Conservation (phyloP, 2,329 filamentous ascomycete genomes). For the Phialophora verrucosa region DNA sequence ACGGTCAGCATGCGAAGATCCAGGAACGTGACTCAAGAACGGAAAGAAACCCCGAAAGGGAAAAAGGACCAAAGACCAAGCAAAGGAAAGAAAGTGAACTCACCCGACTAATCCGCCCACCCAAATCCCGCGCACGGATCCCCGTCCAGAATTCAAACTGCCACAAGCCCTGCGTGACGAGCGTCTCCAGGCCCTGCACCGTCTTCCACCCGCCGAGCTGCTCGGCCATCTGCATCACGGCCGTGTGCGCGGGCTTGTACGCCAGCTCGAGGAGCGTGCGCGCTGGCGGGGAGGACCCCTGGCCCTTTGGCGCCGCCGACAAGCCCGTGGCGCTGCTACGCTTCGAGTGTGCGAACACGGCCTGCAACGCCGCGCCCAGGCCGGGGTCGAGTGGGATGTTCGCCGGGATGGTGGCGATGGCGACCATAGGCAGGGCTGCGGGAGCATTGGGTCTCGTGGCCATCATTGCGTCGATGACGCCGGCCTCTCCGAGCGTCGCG, state of each 20-base stretch:
- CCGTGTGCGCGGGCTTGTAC: slow-evolving; percentile 85
- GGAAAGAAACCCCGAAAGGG: background rate
- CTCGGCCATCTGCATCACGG: slow-evolving; percentile 81
- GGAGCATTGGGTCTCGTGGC: slow-evolving; percentile 38
- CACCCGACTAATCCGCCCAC: slow-evolving; percentile 45
- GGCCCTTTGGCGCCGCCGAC: slow-evolving; percentile 12
- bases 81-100: slow-evolving; percentile 39
- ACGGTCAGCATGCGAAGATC: background rate
- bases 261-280: slow-evolving; percentile 82
- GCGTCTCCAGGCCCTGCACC: slow-evolving; percentile 84
- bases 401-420: slow-evolving; percentile 89
- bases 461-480: background rate
- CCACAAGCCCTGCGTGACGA: slow-evolving; percentile 82
- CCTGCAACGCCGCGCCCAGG: slow-evolving; percentile 69
- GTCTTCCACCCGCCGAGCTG: slow-evolving; percentile 73
- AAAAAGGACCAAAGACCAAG: background rate
- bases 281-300: slow-evolving; percentile 17
- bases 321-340: background rate
- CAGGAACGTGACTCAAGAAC: background rate
- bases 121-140: slow-evolving; percentile 53
- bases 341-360: slow-evolving; percentile 52
- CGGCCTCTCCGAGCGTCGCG: slow-evolving; percentile 37
- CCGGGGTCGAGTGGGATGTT: slow-evolving; percentile 78
- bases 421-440: slow-evolving; percentile 64
- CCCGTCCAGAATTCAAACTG: slow-evolving; percentile 89